Percentiles rank a stretch among this genome's conserved stretches.
phyloP scores from a whole-genome alignment of 768 basidiomycete species.

The Russula griseocarnosa region DNA sequence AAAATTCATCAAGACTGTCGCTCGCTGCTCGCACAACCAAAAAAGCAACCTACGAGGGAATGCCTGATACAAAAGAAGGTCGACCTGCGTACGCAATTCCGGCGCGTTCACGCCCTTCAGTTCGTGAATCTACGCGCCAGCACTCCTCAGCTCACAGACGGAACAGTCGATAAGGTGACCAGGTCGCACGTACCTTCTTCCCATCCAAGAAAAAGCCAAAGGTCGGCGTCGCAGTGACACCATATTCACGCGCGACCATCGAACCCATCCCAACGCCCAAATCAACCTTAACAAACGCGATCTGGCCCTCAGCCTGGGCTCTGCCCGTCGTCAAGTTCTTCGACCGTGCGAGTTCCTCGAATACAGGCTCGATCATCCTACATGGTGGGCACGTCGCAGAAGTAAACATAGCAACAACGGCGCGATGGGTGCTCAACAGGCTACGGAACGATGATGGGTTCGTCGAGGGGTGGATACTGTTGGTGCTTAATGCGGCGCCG shows the following conservation, averaged over 20 bases:
- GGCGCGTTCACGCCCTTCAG: constrained; percentile 65
- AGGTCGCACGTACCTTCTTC: constrained; percentile 48
- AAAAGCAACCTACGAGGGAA: constrained; percentile 63
- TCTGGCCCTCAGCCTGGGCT: constrained; percentile 36
- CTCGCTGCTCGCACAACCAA: constrained; percentile 1
- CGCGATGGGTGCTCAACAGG: constrained; percentile 61
- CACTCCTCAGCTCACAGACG: background rate
- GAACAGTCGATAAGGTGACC: background rate
- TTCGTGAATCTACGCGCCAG: constrained; percentile 51
- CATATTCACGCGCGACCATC: constrained; percentile 56
- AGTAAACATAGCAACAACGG: constrained; percentile 79
- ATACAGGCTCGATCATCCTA: constrained; percentile 76
- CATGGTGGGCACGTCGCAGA: constrained; percentile 74
- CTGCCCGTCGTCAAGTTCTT: background rate
- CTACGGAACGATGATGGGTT: constrained; percentile 69
- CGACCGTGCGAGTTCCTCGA: constrained; percentile 43
- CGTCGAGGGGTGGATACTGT: constrained; percentile 60
- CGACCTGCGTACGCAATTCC: constrained; percentile 70
- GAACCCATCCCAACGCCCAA: constrained; percentile 62
- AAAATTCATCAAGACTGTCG: background rate
- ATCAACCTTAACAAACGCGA: constrained; percentile 84
- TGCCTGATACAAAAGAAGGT: constrained; percentile 68
- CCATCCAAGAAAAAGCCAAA: constrained; percentile 85
- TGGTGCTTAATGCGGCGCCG: constrained; percentile 36
- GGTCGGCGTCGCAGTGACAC: constrained; percentile 77